Evolutionary conservation across 352 stramenopile genomes (phyloP).

Genomic region (Pythium apleroticum): DNA sequence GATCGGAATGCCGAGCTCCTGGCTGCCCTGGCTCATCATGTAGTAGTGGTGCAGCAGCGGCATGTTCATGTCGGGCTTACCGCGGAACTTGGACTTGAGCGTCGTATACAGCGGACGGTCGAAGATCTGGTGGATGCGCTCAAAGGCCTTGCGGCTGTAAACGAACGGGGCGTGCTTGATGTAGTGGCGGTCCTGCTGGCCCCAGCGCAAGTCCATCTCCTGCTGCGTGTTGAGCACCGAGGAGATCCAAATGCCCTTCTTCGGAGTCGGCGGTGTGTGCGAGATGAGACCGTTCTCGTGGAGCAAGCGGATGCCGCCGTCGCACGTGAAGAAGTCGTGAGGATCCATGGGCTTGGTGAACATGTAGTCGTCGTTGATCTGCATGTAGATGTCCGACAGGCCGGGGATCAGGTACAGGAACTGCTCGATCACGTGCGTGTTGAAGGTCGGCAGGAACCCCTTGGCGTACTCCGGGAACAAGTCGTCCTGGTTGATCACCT

Average conservation of each 20-base stretch:
- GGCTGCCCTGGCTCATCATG: slow-evolving; percentile 79
- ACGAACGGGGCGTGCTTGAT: slow-evolving; percentile 90
- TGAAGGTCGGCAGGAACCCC: slow-evolving; percentile 79
- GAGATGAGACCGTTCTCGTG: slow-evolving; percentile 79
- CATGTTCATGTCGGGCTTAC: slow-evolving; percentile 88
- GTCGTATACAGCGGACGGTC: slow-evolving; percentile 79
- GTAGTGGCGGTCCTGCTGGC: slow-evolving; percentile 74
- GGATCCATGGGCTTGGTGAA: slow-evolving; percentile 81
- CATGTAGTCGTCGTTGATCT: slow-evolving; percentile 90
- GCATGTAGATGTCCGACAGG: slow-evolving; percentile 87
- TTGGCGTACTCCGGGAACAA: slow-evolving; percentile 84
- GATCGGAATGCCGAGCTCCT: slow-evolving; percentile 79
- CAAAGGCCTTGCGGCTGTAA: slow-evolving; percentile 83
- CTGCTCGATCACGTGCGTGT: slow-evolving; percentile 90
- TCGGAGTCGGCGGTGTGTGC: slow-evolving; percentile 64
- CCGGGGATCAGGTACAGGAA: slow-evolving; percentile 85
- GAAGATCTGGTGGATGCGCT: slow-evolving; percentile 87
- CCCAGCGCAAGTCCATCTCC: slow-evolving; percentile 85
- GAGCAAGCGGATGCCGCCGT: slow-evolving; percentile 80
- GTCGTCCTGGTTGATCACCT: slow-evolving; percentile 87
- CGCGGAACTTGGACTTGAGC: slow-evolving; percentile 84
- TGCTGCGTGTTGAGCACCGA: slow-evolving; percentile 88
- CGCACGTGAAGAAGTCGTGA: slow-evolving; percentile 86
- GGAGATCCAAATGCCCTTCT: slow-evolving; percentile 88
- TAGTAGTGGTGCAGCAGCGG: slow-evolving; percentile 86